These are phyloP conservation scores for Vaccinium vitisidaea DNA, from an alignment of 148 eudicot species.

Conservation along the genomic window DNA sequence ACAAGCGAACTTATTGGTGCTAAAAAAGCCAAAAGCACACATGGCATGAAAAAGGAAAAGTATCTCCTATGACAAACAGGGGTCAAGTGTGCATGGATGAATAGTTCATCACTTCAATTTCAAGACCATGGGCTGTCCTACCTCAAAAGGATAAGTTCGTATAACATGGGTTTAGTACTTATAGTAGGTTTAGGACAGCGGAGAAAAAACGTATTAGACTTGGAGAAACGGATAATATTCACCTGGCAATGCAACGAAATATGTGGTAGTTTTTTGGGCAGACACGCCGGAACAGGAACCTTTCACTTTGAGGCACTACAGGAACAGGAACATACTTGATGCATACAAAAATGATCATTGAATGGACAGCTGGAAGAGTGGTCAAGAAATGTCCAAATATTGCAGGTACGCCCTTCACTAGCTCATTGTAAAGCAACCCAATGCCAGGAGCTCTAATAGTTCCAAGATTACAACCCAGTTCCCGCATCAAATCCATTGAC, in stretches of 20 bases:
- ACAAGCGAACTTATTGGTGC: not conserved
- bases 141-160: not conserved
- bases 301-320: conserved; percentile 81
- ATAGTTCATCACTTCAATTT: not conserved
- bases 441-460: conserved; percentile 97
- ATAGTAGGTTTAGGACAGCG: not conserved
- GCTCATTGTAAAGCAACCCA: conserved; percentile 93
- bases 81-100: not conserved
- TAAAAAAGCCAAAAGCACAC: not conserved
- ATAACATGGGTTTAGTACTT: not conserved
- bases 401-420: conserved; percentile 87
- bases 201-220: conserved; percentile 4
- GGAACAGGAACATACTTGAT: conserved; percentile 95
- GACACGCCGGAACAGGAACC: conserved; percentile 92
- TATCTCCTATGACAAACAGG: not conserved
- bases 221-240: conserved; percentile 14
- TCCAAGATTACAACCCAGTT: conserved; percentile 87
- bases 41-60: not conserved
- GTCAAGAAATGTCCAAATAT: conserved; percentile 94
- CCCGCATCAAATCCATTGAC: conserved; percentile 80
- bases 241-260: conserved; percentile 98
- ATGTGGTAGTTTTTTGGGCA: conserved; percentile 91
- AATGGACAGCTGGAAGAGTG: conserved; percentile 93
- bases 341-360: conserved; percentile 94
- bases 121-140: not conserved